A percentile compares a stretch with the other conserved stretches of the same genome.
These are phyloP conservation scores for Eutreptiella sp. DNA, from an alignment of 208 protist species.

Conservation along the genomic window DNA sequence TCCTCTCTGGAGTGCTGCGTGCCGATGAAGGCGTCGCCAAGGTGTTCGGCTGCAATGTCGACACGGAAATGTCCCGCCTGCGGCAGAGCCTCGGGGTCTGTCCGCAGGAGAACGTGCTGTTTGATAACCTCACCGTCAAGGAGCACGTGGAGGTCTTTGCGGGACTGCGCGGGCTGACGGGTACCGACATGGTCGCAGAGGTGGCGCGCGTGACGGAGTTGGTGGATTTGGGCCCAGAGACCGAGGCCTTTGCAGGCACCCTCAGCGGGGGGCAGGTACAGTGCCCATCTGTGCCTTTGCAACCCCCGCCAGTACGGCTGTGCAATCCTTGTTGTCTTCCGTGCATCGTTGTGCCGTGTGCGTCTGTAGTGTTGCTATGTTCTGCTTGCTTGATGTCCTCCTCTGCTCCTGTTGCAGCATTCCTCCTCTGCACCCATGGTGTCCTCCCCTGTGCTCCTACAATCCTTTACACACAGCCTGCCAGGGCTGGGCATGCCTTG, in stretches of 20 bases:
- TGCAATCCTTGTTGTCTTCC: too few species aligned
- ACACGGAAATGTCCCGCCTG: constrained; percentile 32
- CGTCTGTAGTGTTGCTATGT: too few species aligned
- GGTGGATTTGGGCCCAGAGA: constrained; percentile 57
- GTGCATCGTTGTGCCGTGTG: too few species aligned
- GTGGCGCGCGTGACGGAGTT: too few species aligned
- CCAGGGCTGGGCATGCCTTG: too few species aligned
- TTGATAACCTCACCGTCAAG: constrained; percentile 60
- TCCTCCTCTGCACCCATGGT: too few species aligned
- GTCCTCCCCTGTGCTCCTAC: too few species aligned
- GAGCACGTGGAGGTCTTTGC: constrained; percentile 32
- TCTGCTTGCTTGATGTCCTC: too few species aligned
- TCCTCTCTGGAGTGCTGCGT: constrained; percentile 39
- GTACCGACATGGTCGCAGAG: not conserved
- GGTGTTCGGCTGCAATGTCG: constrained; percentile 38
- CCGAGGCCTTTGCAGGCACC: constrained; percentile 37
- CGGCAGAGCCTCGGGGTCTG: constrained; percentile 76
- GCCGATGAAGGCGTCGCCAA: constrained; percentile 39
- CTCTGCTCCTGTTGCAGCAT: too few species aligned
- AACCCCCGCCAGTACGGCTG: too few species aligned
- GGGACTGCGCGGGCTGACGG: constrained; percentile 6
- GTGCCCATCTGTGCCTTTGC: too few species aligned
- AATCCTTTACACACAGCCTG: too few species aligned
- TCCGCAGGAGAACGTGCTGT: constrained; percentile 84
- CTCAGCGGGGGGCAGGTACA: constrained; percentile 34